Evolutionary conservation across 2,329 filamentous ascomycete species (phyloP).

Genomic region (Polychaeton citri): DNA sequence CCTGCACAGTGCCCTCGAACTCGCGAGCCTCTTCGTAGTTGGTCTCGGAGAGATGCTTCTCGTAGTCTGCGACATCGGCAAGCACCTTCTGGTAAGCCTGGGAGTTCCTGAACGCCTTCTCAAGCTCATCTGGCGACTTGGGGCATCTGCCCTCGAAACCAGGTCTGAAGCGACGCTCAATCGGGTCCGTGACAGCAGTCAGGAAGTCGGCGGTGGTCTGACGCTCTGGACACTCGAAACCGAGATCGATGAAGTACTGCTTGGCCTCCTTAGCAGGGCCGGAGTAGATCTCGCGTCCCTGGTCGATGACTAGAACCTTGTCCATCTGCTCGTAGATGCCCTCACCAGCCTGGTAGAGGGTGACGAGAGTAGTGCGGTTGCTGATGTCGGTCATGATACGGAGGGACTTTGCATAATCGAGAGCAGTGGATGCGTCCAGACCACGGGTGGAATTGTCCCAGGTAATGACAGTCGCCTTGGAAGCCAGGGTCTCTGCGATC

Average conservation of each 20-base stretch:
- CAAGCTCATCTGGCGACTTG: slow-evolving; percentile 55
- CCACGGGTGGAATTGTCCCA: slow-evolving; percentile 75
- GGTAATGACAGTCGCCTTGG: slow-evolving; percentile 58
- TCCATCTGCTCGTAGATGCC: slow-evolving; percentile 63
- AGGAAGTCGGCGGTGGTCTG: slow-evolving; percentile 68
- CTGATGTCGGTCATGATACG: slow-evolving; percentile 69
- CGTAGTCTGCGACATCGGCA: slow-evolving; percentile 48
- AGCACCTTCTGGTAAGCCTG: slow-evolving; percentile 47
- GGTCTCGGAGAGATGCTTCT: slow-evolving; percentile 42
- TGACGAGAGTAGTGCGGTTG: slow-evolving; percentile 57
- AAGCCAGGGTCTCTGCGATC: slow-evolving; percentile 64
- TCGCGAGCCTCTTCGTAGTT: slow-evolving; percentile 47
- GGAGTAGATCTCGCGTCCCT: slow-evolving; percentile 56
- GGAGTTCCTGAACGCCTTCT: slow-evolving; percentile 52
- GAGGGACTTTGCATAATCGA: slow-evolving; percentile 65
- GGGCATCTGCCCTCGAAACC: slow-evolving; percentile 55
- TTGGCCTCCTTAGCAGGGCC: slow-evolving; percentile 48
- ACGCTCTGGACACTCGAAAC: slow-evolving; percentile 45
- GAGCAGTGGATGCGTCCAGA: slow-evolving; percentile 64
- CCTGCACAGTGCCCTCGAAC: slow-evolving; percentile 51
- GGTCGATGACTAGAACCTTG: slow-evolving; percentile 66
- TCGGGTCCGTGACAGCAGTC: slow-evolving; percentile 61
- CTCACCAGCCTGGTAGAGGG: slow-evolving; percentile 58
- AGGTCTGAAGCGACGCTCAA: slow-evolving; percentile 53
- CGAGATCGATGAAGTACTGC: slow-evolving; percentile 53